Evolutionary conservation across 202 grass and related monocot species (phyloP), one percentile per base, ranked within the genome.

Genomic region (Elaeis oleifera): DNA sequence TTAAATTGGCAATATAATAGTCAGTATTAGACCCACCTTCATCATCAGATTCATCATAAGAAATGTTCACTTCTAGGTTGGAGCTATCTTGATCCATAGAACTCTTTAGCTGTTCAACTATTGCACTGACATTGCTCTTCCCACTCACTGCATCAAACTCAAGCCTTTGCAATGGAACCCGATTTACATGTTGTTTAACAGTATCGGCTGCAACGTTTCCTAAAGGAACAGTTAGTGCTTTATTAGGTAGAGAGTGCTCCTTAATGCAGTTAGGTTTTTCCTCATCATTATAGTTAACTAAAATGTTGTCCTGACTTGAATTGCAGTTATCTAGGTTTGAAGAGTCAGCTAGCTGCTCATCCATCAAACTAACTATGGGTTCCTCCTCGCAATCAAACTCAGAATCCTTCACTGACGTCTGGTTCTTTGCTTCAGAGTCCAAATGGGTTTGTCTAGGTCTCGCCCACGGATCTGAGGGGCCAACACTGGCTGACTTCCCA

Each of bases 381-480:
- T 61, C 18, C 50, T 69, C 54, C 18, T 77, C 32, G 22, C 22
- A 6, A 3, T 29, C 56, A 69, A 69, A 53, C 50, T 54, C 54
- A 53, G 24, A 60, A 68, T 60, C 28, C 61, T 21, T 9, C 49
- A 59, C 49, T 13, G 9, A 67, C 65, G 0, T 39, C 44, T 53
- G 3, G 22, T 19, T 54, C 61, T 23, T 20, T 25, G 14, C 48
- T 61, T 29, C 39, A 3, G 39, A 51, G 61, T 28, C 53, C 0
- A 63, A 59, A 64, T 11, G 15, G 1, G 60, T 71, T 18, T 53
- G 16, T 15, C 27, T 18, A 51, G 53, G 48, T 16, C 63, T 39
- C 29, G 72, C 70, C 68, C 79, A 59, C 83, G 82, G 61, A 69
- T 72, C 87, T 79, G 85, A 14, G 82, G 82, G 51, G 82, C 73